Evolutionary conservation across 2,329 filamentous ascomycete species (phyloP), one percentile per base, ranked within the genome.

Genomic region (Trichoderma atroviride): DNA sequence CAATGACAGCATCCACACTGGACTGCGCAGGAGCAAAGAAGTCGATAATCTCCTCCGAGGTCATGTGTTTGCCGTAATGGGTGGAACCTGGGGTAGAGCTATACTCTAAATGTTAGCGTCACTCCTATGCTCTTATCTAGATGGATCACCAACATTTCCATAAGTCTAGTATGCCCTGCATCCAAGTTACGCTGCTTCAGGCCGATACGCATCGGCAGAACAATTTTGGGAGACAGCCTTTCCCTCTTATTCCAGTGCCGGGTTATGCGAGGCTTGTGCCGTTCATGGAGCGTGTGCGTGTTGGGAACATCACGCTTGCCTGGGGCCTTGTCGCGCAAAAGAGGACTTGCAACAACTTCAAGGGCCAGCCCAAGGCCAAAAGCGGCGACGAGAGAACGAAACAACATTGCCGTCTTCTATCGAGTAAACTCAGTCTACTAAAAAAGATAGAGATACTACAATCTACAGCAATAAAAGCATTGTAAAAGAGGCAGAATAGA

Each of bases 1-100:
- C 74, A 73, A 82, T 81, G 19, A 88, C 84, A 2, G 82, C 78
- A 24, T 83, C 78, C 3, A 87, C 81, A 3, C 84, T 78, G 43
- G 85, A 83, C 13, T 76, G 69, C 9, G 71, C 72, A 0, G 81
- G 80, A 16, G 81, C 35, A 33, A 69, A 69, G 33, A 65, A 65
- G 33, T 69, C 60, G 19, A 50, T 43, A 16, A 69, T 53, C 33
- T 69, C 50, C 27, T 69, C 60, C 3, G 33, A 27, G 11, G 67
- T 69, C 59, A 64, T 57, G 60, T 69, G 60, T 27, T 69, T 64
- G 0, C 67, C 67, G 22, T 69, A 69, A 22, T 59, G 50, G 29
- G n/a, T 1, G 19, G 59, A 65, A 33, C 31, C 43, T 24, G 60
- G 60, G n/a, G 31, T 53, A 27, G 60, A 53, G 7, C 60, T 63